Conservation (phyloP, 2,329 filamentous ascomycete genomes). For the Penicillium crustosum region DNA sequence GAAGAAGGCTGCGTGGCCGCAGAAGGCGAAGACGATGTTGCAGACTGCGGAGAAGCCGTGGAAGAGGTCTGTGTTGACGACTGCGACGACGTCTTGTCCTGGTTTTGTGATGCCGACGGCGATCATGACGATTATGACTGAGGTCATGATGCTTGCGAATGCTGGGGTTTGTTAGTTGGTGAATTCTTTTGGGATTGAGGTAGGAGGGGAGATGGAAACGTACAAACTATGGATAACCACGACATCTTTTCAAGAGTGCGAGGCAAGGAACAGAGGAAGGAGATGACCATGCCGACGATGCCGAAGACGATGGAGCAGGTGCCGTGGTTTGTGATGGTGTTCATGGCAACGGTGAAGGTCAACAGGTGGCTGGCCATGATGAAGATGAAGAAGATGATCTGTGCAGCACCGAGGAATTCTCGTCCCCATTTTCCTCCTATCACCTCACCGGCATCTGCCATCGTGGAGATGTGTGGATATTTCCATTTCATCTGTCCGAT, state of each 20-base stretch:
- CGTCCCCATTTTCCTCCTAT: constrained; percentile 61
- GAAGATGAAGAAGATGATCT: constrained; percentile 65
- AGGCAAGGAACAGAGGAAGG: constrained; percentile 60
- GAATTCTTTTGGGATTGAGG: accelerated
- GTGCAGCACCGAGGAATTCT: constrained; percentile 62
- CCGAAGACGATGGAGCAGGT: constrained; percentile 65
- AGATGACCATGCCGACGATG: constrained; percentile 59
- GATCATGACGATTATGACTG: constrained; percentile 67
- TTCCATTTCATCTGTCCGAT: constrained; percentile 59
- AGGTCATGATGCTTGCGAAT: constrained; percentile 63
- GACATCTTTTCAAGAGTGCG: constrained; percentile 63
- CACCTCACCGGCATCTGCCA: constrained; percentile 66
- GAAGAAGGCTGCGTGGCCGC: constrained; percentile 69
- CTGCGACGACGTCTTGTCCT: constrained; percentile 38
- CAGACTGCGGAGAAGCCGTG: constrained; percentile 61
- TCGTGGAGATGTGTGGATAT: constrained; percentile 62
- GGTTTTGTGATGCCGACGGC: constrained; percentile 58
- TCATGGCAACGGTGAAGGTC: constrained; percentile 68
- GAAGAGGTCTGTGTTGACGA: constrained; percentile 49
- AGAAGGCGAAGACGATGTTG: constrained; percentile 72
- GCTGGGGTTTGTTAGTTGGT: constrained; percentile 37
- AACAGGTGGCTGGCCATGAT: constrained; percentile 70
- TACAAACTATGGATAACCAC: constrained; percentile 60
- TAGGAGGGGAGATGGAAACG: not conserved
- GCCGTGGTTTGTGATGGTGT: constrained; percentile 60